These are phyloP conservation scores for Botrytis elliptica DNA, from an alignment of 2,329 filamentous ascomycete genomes.

Conservation along the genomic window DNA sequence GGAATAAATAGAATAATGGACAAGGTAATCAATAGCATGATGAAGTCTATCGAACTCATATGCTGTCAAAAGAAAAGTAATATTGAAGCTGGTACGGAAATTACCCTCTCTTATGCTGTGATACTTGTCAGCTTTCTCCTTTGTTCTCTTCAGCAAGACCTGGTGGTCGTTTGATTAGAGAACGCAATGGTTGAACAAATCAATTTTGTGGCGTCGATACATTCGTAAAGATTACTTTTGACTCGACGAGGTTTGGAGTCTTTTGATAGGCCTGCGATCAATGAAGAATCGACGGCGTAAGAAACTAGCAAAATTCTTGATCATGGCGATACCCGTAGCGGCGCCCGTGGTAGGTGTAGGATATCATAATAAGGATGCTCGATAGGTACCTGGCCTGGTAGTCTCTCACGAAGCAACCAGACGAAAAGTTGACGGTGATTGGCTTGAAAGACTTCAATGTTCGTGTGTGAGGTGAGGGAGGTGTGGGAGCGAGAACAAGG, in stretches of 20 bases:
- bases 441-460: not conserved
- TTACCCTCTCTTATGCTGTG: not conserved
- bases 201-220: not conserved
- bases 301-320: not conserved
- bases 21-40: not conserved
- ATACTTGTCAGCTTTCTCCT: conserved; percentile 1
- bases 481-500: not conserved
- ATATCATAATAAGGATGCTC: not conserved
- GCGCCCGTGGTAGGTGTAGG: not conserved
- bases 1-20: not conserved
- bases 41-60: not conserved
- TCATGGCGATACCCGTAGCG: not conserved
- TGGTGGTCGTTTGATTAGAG: not conserved
- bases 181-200: not conserved
- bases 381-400: not conserved
- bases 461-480: not conserved
- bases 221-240: not conserved
- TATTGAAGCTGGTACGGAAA: not conserved
- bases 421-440: not conserved
- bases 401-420: not conserved
- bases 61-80: not conserved
- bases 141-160: not conserved
- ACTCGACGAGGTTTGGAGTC: not conserved
- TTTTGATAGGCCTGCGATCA: not conserved
- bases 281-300: not conserved